phyloP scores from a whole-genome alignment of 768 basidiomycete genomes.

The Lactifluus echinatus region DNA sequence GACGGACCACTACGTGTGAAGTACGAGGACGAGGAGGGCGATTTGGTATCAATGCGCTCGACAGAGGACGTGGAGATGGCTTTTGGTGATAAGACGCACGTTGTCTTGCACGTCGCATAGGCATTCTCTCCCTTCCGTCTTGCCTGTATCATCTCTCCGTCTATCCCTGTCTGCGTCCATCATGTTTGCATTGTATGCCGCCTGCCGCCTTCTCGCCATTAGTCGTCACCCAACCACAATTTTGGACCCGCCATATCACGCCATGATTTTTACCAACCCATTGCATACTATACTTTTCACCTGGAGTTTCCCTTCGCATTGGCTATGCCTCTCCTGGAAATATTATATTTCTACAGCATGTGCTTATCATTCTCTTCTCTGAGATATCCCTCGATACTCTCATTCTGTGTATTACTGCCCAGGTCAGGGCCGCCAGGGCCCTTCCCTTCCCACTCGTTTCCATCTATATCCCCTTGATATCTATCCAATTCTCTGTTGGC shows the following conservation, averaged over 20 bases:
- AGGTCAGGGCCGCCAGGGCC: neutral
- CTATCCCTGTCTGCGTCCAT: neutral
- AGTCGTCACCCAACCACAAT: conserved; percentile 2
- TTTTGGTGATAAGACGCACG: conserved; percentile 81
- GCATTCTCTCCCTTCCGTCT: conserved; percentile 1
- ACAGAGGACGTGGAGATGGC: conserved; percentile 95
- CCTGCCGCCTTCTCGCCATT: neutral
- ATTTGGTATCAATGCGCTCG: conserved; percentile 78
- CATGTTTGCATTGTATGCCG: conserved; percentile 17
- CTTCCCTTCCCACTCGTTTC: conserved; percentile 13
- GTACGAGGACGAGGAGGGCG: conserved; percentile 89
- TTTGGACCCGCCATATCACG: conserved; percentile 5
- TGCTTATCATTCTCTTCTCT: neutral
- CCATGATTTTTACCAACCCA: conserved; percentile 12
- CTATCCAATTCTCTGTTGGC: conserved; percentile 13
- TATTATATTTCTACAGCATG: conserved; percentile 8
- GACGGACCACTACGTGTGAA: conserved; percentile 79
- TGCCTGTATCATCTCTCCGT: conserved; percentile 3
- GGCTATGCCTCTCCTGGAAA: conserved; percentile 10
- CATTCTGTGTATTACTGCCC: neutral
- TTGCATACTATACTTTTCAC: conserved; percentile 5
- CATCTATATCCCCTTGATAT: conserved; percentile 19
- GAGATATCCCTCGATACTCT: neutral
- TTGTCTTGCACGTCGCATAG: conserved; percentile 74
- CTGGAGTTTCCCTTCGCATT: conserved; percentile 5